Percentiles rank a stretch among this genome's conserved stretches.
Conservation (phyloP, 2,329 filamentous ascomycete species). For the Trichoderma atrobrunneum region DNA sequence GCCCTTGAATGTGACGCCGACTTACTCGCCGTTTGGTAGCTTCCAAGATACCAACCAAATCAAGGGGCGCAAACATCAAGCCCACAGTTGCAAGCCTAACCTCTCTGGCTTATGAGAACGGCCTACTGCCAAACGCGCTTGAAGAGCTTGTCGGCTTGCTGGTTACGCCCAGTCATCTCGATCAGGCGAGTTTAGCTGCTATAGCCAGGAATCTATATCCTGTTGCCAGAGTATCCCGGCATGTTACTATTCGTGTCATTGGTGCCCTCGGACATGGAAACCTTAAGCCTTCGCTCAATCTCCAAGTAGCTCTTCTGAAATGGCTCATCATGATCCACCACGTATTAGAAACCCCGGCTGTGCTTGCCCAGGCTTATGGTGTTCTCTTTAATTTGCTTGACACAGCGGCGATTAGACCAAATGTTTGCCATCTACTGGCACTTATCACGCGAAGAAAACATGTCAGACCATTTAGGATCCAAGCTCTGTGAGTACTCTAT, state of each 20-base stretch:
- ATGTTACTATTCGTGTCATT: slow-evolving; percentile 63
- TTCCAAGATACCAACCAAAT: slow-evolving; percentile 61
- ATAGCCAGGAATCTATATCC: slow-evolving; percentile 77
- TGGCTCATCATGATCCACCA: slow-evolving; percentile 80
- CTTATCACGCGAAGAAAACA: slow-evolving; percentile 77
- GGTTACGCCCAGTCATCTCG: slow-evolving; percentile 64
- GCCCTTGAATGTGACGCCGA: background rate
- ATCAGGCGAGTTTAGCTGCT: slow-evolving; percentile 69
- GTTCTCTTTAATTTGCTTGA: slow-evolving; percentile 80
- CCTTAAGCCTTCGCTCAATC: slow-evolving; percentile 67
- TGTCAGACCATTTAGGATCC: slow-evolving; percentile 79
- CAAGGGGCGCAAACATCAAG: slow-evolving; percentile 61
- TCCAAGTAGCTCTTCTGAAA: slow-evolving; percentile 69
- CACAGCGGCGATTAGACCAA: slow-evolving; percentile 67
- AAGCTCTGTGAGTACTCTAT: slow-evolving; percentile 55
- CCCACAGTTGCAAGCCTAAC: slow-evolving; percentile 61
- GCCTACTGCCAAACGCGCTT: slow-evolving; percentile 61
- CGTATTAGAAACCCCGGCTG: slow-evolving; percentile 59
- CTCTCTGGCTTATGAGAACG: slow-evolving; percentile 63
- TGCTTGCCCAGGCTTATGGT: slow-evolving; percentile 68
- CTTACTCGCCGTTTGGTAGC: slow-evolving; percentile 38
- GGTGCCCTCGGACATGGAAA: slow-evolving; percentile 74
- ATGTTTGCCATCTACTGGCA: slow-evolving; percentile 74
- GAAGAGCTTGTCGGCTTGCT: slow-evolving; percentile 64
- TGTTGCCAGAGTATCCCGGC: slow-evolving; percentile 57